phyloP scores from a whole-genome alignment of 2,329 filamentous ascomycete genomes.

The Pseudogymnoascus sp. region DNA sequence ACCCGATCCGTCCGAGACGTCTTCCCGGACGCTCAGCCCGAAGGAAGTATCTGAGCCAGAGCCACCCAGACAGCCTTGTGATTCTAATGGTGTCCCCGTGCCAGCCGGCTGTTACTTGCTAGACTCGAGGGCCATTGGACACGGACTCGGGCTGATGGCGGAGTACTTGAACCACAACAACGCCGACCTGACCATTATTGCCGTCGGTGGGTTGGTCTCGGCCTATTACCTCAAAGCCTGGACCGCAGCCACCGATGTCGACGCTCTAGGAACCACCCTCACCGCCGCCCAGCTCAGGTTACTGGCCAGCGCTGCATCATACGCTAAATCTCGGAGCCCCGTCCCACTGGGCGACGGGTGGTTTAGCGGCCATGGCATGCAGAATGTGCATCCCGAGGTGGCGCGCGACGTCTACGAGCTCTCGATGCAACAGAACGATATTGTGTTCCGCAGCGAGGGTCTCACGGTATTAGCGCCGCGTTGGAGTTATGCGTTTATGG shows the following conservation, averaged over 20 bases:
- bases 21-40: background rate
- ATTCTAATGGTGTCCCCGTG: background rate
- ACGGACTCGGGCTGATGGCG: background rate
- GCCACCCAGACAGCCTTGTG: background rate
- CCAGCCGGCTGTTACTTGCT: background rate
- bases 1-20: background rate
- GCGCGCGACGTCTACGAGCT: background rate
- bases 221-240: background rate
- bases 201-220: background rate
- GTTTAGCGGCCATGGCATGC: background rate
- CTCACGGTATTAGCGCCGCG: background rate
- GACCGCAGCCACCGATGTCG: background rate
- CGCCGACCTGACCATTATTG: background rate
- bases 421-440: background rate
- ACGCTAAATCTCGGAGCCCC: background rate
- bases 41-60: background rate
- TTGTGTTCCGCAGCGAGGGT: background rate
- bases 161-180: background rate
- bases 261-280: background rate
- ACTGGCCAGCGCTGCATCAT: background rate
- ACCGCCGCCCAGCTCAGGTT: background rate
- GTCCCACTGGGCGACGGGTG: background rate
- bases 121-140: background rate
- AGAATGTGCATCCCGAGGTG: background rate
- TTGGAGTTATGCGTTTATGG: background rate